Evolutionary conservation across 2,329 filamentous ascomycete genomes (phyloP), one percentile per base, ranked within the genome.

Genomic region (Cordyceps cicadae): DNA sequence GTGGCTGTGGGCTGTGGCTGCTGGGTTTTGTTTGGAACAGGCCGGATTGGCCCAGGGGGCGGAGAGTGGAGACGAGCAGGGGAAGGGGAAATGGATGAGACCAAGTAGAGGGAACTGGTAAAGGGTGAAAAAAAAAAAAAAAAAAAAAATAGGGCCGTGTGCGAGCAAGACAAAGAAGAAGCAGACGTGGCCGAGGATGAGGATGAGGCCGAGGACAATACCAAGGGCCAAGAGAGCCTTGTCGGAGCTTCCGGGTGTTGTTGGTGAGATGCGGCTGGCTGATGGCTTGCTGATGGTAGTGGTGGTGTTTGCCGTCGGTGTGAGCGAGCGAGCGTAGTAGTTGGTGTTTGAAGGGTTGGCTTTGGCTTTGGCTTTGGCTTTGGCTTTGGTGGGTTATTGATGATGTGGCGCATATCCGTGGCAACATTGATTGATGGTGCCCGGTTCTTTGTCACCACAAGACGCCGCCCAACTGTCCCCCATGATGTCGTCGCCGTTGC

Each of bases 21-120:
- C 34, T 37, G 34, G 59, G 43, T 61, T 61, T 34, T 45, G 52
- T 61, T 61, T 61, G 59, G 45, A 15, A 51, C 43, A 34, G 26
- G 24, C 37, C n/a, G 37, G 59, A 34, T 41, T 61, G 52, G 56
- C 59, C 52, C 32, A 61, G 52, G 59, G 29, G 45, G 43, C 34
- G 52, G 51, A 45, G 37, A 26, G 59, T 61, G 59, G 59, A 34
- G 52, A 50, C 52, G 32, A 24, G 43, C 59, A 54, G 59, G 52
- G 29, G 32, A 49, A 26, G 43, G 17, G 5, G 26, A 51, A 37
- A 37, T 11, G 34, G 34, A 29, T 29, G 34, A 37, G 34, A 11
- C 34, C 29, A 29, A 29, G 34, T 11, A 37, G 9, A 12, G 7
- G 34, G 34, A 37, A 24, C 24, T 24, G 24, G 24, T 24, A n/a